Evolutionary conservation across 495 filamentous ascomycete genomes (phyloP).

Genomic region (Physcia stellaris): DNA sequence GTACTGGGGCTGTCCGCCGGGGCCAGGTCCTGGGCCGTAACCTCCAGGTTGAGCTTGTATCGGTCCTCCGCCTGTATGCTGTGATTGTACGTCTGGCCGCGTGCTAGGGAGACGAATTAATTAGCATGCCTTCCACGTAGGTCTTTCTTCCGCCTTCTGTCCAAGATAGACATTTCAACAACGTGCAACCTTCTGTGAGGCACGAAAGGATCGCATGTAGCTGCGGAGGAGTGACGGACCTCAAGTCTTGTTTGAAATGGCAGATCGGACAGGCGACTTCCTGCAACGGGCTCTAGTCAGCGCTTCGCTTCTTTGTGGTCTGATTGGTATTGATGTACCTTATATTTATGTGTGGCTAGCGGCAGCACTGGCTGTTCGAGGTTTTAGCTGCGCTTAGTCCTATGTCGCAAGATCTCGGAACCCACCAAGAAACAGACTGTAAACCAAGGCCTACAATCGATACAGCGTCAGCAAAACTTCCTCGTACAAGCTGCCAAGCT

Average conservation of each 20-base stretch:
- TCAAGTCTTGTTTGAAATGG: constrained; percentile 37
- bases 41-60: constrained; percentile 4
- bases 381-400: too few species aligned
- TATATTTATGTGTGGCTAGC: constrained; percentile 36
- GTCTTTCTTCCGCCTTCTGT: too few species aligned
- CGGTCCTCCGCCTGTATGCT: constrained; percentile 9
- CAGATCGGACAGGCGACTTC: constrained; percentile 41
- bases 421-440: constrained; percentile 42
- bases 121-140: too few species aligned
- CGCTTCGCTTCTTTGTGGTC: neutral
- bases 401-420: too few species aligned
- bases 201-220: too few species aligned
- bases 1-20: constrained; percentile 1
- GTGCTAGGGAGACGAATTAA: constrained; percentile 1
- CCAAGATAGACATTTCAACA: too few species aligned
- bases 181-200: too few species aligned
- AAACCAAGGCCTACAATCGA: constrained; percentile 34
- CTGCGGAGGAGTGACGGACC: too few species aligned
- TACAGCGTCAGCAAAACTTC: constrained; percentile 3
- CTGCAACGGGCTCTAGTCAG: constrained; percentile 19
- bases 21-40: constrained; percentile 7
- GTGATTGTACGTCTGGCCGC: constrained; percentile 18
- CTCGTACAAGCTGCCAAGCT: neutral
- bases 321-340: constrained; percentile 18
- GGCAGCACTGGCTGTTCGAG: constrained; percentile 36